These are phyloP conservation scores for Stellera chamaejasme DNA, from an alignment of 345 rosid genomes.

Conservation along the genomic window DNA sequence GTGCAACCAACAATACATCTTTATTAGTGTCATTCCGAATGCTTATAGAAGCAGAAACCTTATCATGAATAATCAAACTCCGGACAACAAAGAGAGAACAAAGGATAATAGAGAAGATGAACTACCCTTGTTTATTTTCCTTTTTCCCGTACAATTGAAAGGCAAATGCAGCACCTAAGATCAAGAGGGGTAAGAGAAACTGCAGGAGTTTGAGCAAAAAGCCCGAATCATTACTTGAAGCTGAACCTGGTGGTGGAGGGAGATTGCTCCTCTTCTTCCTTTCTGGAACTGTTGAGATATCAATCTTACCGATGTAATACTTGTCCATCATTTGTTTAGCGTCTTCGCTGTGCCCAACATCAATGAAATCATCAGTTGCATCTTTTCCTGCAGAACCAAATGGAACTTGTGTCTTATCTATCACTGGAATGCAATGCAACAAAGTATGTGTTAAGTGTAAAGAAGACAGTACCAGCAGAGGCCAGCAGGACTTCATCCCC, in stretches of 20 bases:
- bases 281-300: slow-evolving; percentile 39
- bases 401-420: background rate
- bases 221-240: slow-evolving; percentile 16
- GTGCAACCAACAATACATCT: background rate
- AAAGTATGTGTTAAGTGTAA: background rate
- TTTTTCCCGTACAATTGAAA: slow-evolving; percentile 39
- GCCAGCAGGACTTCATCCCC: slow-evolving; percentile 78
- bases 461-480: slow-evolving; percentile 40
- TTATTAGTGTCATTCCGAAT: slow-evolving; percentile 2
- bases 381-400: slow-evolving; percentile 46
- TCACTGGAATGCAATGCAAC: background rate
- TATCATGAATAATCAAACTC: background rate
- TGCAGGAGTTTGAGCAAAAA: slow-evolving; percentile 34
- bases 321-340: slow-evolving; percentile 59
- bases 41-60: background rate
- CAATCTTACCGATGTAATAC: slow-evolving; percentile 56
- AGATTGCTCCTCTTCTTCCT: slow-evolving; percentile 25
- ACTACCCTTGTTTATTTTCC: slow-evolving; percentile 23
- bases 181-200: slow-evolving; percentile 50
- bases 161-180: slow-evolving; percentile 55
- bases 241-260: slow-evolving; percentile 13
- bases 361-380: slow-evolving; percentile 71
- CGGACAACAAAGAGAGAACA: too few species aligned
- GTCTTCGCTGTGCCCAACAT: slow-evolving; percentile 59
- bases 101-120: background rate